phyloP scores from a whole-genome alignment of 1,139 yeast genomes.

The Hemisphaericaspora subhashii region DNA sequence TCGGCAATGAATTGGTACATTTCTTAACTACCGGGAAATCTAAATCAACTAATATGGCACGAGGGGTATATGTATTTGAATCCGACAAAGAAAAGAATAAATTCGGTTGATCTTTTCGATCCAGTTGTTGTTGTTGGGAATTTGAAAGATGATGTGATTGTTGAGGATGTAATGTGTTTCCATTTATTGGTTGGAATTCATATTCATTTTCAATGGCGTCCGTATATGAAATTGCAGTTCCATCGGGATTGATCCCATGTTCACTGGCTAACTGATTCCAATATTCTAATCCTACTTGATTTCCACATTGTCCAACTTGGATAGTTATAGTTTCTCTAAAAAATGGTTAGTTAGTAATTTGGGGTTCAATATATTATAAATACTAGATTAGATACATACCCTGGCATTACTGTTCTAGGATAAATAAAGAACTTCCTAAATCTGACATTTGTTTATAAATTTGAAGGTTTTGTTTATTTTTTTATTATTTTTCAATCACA shows the following conservation, averaged over 20 bases:
- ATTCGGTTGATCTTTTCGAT: constrained; percentile 72
- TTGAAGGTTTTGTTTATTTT: background rate
- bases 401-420: constrained; percentile 25
- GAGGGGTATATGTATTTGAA: constrained; percentile 74
- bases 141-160: constrained; percentile 13
- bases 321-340: constrained; percentile 41
- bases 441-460: background rate
- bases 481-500: no score
- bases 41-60: constrained; percentile 80
- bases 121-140: constrained; percentile 3
- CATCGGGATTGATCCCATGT: constrained; percentile 82
- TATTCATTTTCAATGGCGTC: constrained; percentile 15
- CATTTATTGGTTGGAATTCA: constrained; percentile 12
- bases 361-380: background rate
- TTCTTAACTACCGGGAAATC: constrained; percentile 88
- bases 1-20: constrained; percentile 55
- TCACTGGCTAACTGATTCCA: constrained; percentile 90
- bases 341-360: constrained; percentile 30
- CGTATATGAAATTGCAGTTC: constrained; percentile 42
- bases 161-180: constrained; percentile 7
- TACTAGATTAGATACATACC: constrained; percentile 22
- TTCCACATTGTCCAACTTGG: constrained; percentile 87
- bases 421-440: background rate
- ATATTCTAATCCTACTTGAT: constrained; percentile 89
- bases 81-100: constrained; percentile 81